Conservation (phyloP, 306 rosid species). For the Luffa aegyptiaca region DNA sequence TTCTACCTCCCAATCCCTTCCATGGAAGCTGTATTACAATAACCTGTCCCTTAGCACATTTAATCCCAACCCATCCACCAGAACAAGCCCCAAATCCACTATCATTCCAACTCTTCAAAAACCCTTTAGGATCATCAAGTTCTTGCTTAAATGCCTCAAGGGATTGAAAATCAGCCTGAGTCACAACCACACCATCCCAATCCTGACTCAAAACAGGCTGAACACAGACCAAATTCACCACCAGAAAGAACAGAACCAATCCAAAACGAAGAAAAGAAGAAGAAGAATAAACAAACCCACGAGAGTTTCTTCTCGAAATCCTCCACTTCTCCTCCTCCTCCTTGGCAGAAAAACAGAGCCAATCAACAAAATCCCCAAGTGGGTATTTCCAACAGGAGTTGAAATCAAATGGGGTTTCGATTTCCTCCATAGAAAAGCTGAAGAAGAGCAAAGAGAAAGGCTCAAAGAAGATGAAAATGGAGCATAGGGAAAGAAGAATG, state of each 20-base stretch:
- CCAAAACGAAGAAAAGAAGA: slow-evolving; percentile 15
- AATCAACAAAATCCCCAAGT: slow-evolving; percentile 12
- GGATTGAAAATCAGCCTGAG: slow-evolving; percentile 60
- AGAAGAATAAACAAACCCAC: slow-evolving; percentile 18
- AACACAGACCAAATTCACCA: background rate
- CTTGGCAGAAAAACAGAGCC: slow-evolving; percentile 6
- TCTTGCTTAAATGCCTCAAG: slow-evolving; percentile 84
- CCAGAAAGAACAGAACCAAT: slow-evolving; percentile 13
- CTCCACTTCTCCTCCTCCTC: slow-evolving; percentile 35
- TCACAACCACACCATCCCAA: slow-evolving; percentile 82
- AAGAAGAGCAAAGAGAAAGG: background rate
- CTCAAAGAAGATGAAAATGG: background rate
- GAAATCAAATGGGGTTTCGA: background rate
- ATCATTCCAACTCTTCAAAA: slow-evolving; percentile 75
- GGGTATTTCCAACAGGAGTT: slow-evolving; percentile 14
- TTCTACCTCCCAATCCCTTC: slow-evolving; percentile 58
- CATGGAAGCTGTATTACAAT: slow-evolving; percentile 89
- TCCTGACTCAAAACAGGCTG: slow-evolving; percentile 16
- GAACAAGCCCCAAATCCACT: slow-evolving; percentile 83
- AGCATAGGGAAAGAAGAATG: background rate
- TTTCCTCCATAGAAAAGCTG: background rate
- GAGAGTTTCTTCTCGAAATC: background rate
- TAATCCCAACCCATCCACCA: slow-evolving; percentile 81
- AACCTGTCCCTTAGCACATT: slow-evolving; percentile 89
- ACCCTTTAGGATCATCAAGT: slow-evolving; percentile 67